Evolutionary conservation across 441 rosid species (phyloP).

Genomic region (Biscutella laevigata): DNA sequence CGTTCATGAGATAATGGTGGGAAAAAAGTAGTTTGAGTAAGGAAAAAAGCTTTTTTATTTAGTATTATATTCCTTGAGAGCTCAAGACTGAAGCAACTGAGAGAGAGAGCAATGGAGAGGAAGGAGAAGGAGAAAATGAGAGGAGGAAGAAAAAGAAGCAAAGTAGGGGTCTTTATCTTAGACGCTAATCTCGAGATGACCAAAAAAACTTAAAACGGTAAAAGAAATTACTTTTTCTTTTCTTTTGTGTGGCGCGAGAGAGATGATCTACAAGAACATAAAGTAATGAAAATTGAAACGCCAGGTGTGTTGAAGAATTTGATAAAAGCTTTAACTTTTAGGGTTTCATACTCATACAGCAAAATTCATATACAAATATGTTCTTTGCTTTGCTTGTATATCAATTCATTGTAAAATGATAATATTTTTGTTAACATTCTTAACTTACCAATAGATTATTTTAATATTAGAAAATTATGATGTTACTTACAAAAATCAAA

Average conservation of each 20-base stretch:
- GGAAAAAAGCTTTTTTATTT: not conserved
- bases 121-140: constrained; percentile 15
- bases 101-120: constrained; percentile 23
- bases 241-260: constrained; percentile 17
- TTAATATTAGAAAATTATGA: too few relatives aligned
- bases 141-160: constrained; percentile 15
- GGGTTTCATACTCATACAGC: too few relatives aligned
- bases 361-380: too few relatives aligned
- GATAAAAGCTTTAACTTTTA: constrained; percentile 6
- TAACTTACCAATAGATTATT: too few relatives aligned
- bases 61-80: not conserved
- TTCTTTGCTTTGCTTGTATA: too few relatives aligned
- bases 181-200: constrained; percentile 26
- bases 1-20: constrained; percentile 32
- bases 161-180: constrained; percentile 24
- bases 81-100: too few relatives aligned
- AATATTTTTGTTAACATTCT: too few relatives aligned
- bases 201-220: not conserved
- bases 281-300: not conserved
- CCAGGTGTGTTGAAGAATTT: constrained; percentile 25
- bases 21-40: not conserved
- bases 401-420: too few relatives aligned
- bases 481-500: too few relatives aligned
- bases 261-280: constrained; percentile 8
- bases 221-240: constrained; percentile 12